Base-by-base conservation (phyloP, 805 yeast species). In the Zygosaccharomyces lentus region DNA sequence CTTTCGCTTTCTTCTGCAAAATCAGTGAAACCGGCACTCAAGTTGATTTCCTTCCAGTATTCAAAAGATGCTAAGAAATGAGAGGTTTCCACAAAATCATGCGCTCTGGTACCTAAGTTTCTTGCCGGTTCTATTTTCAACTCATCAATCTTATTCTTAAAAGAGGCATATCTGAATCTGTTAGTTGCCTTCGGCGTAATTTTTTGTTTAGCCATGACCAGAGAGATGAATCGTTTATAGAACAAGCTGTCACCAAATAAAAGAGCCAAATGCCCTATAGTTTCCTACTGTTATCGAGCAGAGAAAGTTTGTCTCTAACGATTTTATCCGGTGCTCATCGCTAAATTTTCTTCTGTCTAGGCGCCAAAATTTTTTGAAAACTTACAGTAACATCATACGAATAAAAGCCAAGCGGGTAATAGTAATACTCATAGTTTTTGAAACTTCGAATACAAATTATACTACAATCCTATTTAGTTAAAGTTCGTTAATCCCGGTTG, bases 21-120 rank as follows among this genome's bases (percentile, higher is more conserved):
- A 2, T 75, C 79, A 1, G 82, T 75, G 59, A 87, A 93, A 37
- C 73, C 72, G 4, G 80, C 81, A 34, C 96, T 82, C 46, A 87
- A 67, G 62, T 90, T 91, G 47, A 87, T 79, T 59, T 93, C 98
- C 47, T 72, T 76, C 96, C 98, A 91, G 55, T 87, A 88, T 38
- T 84, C 83, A 49, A 85, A 71, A 0, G 96, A 81, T 9, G 93
- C 77, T 24, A 84, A 66, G 55, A 90, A 87, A 64, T 85, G 90
- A 1, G 96, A 88, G 2, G 81, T 66, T 49, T 84, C 91, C 30
- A 77, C 86, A 51, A 81, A 78, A 58, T 84, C 85, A 57, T 79
- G 82, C 1, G 80, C 82, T 56, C 85, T 73, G 51, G 74, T 78
- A 19, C 71, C 68, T 31, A 82, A 65, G 42, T 75, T 75, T 48